Evolutionary conservation across 371 early-diverging fungal species (phyloP).

Genomic region (Rhizopus arrhizus): DNA sequence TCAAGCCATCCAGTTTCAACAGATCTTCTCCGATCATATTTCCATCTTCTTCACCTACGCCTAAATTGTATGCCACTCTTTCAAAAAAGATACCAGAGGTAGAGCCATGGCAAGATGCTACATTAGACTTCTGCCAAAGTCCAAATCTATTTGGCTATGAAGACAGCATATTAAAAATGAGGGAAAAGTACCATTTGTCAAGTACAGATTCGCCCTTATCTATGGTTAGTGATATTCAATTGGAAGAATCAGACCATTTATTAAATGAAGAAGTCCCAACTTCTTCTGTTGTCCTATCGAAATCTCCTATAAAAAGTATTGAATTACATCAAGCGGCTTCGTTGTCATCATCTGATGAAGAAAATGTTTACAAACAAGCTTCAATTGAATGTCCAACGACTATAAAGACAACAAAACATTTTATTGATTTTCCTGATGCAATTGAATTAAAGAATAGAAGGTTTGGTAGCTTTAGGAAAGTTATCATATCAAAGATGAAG

Average conservation of each 20-base stretch:
- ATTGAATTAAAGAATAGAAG: background rate
- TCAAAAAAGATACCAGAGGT: constrained; percentile 21
- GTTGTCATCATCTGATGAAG: too few relatives aligned
- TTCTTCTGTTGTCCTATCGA: constrained; percentile 15
- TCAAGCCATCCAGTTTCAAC: constrained; percentile 9
- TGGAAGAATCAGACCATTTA: background rate
- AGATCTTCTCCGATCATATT: constrained; percentile 26
- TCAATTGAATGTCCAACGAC: too few relatives aligned
- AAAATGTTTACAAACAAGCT: too few relatives aligned
- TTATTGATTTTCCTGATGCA: too few relatives aligned
- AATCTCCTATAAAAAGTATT: too few relatives aligned
- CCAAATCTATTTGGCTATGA: constrained; percentile 5
- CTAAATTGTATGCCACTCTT: constrained; percentile 14
- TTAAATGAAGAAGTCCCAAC: constrained; percentile 8
- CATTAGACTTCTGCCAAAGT: constrained; percentile 6
- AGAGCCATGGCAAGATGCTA: constrained; percentile 23
- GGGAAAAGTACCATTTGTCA: too few relatives aligned
- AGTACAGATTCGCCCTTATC: background rate
- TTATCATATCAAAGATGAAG: too few relatives aligned
- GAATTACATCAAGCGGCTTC: too few relatives aligned
- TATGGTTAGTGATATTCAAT: background rate
- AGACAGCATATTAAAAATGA: background rate
- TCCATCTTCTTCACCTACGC: constrained; percentile 28
- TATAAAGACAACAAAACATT: too few relatives aligned
- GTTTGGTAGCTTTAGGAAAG: background rate